These are phyloP conservation scores for Aphanomyces cochlioides DNA, from an alignment of 352 stramenopile species.

Conservation along the genomic window DNA sequence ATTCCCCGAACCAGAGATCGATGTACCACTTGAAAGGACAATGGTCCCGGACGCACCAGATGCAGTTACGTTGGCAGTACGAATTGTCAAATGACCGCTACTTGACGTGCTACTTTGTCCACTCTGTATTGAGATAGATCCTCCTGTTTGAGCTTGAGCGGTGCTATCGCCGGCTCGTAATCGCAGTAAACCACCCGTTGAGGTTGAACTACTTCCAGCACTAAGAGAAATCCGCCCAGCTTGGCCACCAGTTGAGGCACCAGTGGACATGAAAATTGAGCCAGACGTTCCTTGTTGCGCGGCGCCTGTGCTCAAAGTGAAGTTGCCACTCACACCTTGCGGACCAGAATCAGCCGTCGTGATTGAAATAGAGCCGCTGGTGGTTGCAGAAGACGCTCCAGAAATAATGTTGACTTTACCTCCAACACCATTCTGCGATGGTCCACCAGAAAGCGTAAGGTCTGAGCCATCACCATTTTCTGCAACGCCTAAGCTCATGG, in stretches of 20 bases:
- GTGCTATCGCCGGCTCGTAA: not conserved
- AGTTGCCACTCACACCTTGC: not conserved
- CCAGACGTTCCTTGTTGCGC: constrained; percentile 16
- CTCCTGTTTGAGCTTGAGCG: not conserved
- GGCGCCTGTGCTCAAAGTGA: not conserved
- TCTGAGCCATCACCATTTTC: constrained; percentile 41
- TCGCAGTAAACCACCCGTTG: constrained; percentile 1
- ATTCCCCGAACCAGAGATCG: not conserved
- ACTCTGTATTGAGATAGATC: not conserved
- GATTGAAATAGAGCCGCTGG: constrained; percentile 25
- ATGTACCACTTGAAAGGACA: constrained; percentile 10
- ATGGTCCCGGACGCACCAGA: constrained; percentile 14
- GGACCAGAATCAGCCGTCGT: constrained; percentile 4
- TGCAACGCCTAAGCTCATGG: constrained; percentile 43
- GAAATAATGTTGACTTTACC: constrained; percentile 24
- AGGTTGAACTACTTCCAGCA: not conserved
- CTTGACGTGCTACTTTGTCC: constrained; percentile 21
- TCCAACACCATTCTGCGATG: constrained; percentile 37
- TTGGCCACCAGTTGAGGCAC: not conserved
- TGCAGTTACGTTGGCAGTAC: not conserved
- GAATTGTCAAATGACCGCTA: not conserved
- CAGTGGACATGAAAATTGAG: constrained; percentile 1
- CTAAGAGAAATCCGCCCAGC: constrained; percentile 8
- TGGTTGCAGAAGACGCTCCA: constrained; percentile 13
- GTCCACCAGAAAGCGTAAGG: constrained; percentile 43